A percentile compares a stretch with the other conserved stretches of the same genome.
Evolutionary conservation across 2,329 filamentous ascomycete species (phyloP).

Genomic region (Fusarium armeniacum): DNA sequence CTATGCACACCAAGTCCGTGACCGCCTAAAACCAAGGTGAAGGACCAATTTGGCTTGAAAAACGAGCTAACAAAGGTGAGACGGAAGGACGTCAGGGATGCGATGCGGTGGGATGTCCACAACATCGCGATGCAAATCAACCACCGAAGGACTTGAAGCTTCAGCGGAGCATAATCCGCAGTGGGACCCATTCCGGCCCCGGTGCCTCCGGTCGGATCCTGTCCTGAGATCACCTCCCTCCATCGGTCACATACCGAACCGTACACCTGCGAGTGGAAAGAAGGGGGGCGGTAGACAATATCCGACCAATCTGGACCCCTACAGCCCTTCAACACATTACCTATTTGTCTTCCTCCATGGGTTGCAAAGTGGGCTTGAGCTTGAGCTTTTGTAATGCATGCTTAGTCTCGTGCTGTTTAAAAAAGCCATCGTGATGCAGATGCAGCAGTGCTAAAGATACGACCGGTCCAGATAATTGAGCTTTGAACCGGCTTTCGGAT

Average conservation of each 20-base stretch:
- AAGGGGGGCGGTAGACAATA: slow-evolving; percentile 46
- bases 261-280: slow-evolving; percentile 36
- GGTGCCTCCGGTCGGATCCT: slow-evolving; percentile 43
- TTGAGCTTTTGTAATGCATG: slow-evolving; percentile 19
- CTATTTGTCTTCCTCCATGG: slow-evolving; percentile 33
- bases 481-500: slow-evolving; percentile 20
- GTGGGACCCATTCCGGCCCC: slow-evolving; percentile 42
- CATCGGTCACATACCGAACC: slow-evolving; percentile 49
- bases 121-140: slow-evolving; percentile 45
- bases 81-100: slow-evolving; percentile 20
- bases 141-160: slow-evolving; percentile 42
- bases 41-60: slow-evolving; percentile 15
- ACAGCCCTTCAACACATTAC: slow-evolving; percentile 19
- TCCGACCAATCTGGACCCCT: slow-evolving; percentile 35
- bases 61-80: slow-evolving; percentile 36
- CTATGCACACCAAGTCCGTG: slow-evolving; percentile 8
- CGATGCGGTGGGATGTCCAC: slow-evolving; percentile 19
- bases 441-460: slow-evolving; percentile 29
- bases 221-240: slow-evolving; percentile 38
- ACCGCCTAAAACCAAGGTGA: slow-evolving; percentile 43
- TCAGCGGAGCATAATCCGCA: slow-evolving; percentile 44
- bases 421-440: slow-evolving; percentile 35
- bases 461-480: slow-evolving; percentile 43
- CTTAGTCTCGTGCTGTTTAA: slow-evolving; percentile 38
- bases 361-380: slow-evolving; percentile 36